Evolutionary conservation across 148 eudicot species (phyloP).

Genomic region (Suaeda aralocaspica): DNA sequence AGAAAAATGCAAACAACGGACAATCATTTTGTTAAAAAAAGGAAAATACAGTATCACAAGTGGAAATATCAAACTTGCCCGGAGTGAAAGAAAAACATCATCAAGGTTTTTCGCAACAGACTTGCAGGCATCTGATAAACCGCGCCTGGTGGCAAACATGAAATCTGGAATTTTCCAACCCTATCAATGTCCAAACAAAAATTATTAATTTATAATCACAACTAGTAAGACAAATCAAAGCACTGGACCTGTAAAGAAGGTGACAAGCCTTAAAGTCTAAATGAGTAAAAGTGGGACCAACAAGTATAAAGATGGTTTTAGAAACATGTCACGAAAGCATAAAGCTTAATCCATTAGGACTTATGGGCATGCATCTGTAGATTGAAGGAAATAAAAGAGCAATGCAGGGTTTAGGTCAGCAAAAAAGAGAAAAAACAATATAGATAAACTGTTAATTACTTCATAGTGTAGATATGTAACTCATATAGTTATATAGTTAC

Average conservation of each 20-base stretch:
- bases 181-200: conserved; percentile 37
- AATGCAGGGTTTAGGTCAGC: no score
- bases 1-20: not conserved
- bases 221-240: not conserved
- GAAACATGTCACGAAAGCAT: conserved; percentile 10
- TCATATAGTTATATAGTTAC: no score
- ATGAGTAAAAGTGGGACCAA: not conserved
- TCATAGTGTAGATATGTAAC: no score
- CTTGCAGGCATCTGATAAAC: conserved; percentile 68
- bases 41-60: not conserved
- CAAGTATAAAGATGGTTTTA: not conserved
- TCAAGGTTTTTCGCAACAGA: conserved; percentile 65
- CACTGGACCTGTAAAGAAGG: not conserved
- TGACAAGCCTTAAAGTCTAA: not conserved
- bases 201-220: not conserved
- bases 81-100: conserved; percentile 54
- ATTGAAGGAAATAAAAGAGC: no score
- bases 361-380: no score
- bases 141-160: conserved; percentile 83
- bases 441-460: no score
- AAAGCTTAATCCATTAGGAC: not conserved
- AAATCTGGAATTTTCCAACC: conserved; percentile 87
- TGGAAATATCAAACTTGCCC: conserved; percentile 48
- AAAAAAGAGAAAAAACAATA: no score
- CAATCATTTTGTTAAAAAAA: not conserved